Evolutionary conservation across 306 rosid species (phyloP).

Genomic region (Nissolia schottii): DNA sequence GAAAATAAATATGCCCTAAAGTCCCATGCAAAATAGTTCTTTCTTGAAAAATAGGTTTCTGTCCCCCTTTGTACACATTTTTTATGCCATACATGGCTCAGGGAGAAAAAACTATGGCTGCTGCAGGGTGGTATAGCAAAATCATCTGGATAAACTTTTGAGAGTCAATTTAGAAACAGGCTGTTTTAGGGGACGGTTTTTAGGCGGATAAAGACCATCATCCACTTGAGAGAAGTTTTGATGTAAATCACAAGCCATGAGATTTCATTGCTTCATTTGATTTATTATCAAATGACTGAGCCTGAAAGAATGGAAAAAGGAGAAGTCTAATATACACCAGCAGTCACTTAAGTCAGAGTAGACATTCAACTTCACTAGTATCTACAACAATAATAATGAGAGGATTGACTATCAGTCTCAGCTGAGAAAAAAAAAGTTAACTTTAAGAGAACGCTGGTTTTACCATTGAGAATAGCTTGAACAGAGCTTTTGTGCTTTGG

Average conservation of each 20-base stretch:
- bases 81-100: constrained; percentile 5
- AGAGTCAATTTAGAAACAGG: not conserved
- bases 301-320: constrained; percentile 9
- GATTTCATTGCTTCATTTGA: not conserved
- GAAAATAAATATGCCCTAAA: constrained; percentile 34
- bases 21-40: not conserved
- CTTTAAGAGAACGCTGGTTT: not conserved
- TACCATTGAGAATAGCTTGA: not conserved
- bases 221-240: constrained; percentile 27
- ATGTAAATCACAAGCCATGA: not conserved
- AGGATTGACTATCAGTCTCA: not conserved
- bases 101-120: constrained; percentile 17
- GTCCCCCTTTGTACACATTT: not conserved
- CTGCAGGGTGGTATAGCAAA: constrained; percentile 8
- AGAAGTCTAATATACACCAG: not conserved
- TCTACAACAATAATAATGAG: not conserved
- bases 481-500: not conserved
- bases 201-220: constrained; percentile 6
- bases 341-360: not conserved
- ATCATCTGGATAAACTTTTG: constrained; percentile 15
- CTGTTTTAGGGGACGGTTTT: not conserved
- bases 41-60: constrained; percentile 8
- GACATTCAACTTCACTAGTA: not conserved
- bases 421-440: not conserved
- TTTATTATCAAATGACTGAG: not conserved